A percentile compares a stretch with the other conserved stretches of the same genome.
These are phyloP conservation scores for Lactarius sp. DNA, from an alignment of 768 basidiomycete species.

Conservation along the genomic window DNA sequence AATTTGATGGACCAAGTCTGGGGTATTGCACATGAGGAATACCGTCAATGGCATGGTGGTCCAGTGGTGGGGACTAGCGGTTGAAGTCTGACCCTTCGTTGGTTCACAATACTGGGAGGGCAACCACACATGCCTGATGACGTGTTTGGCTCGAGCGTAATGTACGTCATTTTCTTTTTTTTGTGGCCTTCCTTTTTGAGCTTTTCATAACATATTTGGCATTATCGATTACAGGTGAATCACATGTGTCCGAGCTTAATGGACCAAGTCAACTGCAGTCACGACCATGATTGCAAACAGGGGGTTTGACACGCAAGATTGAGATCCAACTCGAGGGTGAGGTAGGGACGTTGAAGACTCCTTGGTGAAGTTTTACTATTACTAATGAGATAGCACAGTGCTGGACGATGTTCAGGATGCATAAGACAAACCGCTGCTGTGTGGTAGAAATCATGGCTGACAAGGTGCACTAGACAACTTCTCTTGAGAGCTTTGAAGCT, in stretches of 20 bases:
- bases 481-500: too few species aligned
- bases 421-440: too few species aligned
- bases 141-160: conserved; percentile 78
- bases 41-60: conserved; percentile 48
- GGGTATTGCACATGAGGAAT: conserved; percentile 61
- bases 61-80: conserved; percentile 55
- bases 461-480: too few species aligned
- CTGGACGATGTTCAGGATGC: too few species aligned
- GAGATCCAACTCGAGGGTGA: conserved; percentile 83
- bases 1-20: conserved; percentile 58
- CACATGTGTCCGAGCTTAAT: conserved; percentile 74
- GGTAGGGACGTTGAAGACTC: conserved; percentile 69
- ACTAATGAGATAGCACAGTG: too few species aligned
- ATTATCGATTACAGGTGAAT: conserved; percentile 46
- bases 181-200: not conserved
- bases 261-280: conserved; percentile 72
- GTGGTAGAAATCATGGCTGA: too few species aligned
- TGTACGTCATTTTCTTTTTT: conserved; percentile 35
- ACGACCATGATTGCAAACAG: conserved; percentile 83
- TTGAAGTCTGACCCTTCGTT: conserved; percentile 77
- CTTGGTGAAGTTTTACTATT: too few species aligned
- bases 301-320: conserved; percentile 86
- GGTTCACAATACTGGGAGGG: conserved; percentile 79
- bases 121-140: conserved; percentile 79
- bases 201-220: not conserved